Evolutionary conservation across 768 basidiomycete genomes (phyloP), one percentile per base, ranked within the genome.

Genomic region (Tricholoma matsutake): DNA sequence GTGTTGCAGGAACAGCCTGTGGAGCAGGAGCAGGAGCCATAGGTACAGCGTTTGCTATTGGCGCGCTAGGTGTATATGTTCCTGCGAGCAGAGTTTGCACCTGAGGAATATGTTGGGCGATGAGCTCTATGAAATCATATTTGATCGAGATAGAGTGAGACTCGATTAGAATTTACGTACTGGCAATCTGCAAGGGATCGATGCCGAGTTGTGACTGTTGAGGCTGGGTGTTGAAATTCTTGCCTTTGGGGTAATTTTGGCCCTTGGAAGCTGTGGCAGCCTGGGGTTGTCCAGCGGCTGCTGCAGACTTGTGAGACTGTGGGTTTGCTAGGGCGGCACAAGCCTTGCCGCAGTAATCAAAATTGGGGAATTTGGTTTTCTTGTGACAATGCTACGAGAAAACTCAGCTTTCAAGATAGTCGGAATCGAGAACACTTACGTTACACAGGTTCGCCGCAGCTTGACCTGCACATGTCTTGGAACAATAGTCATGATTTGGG

Each of bases 281-380:
- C 32, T 56, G 57, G 6, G 41, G 11, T 34, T 45, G 53, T 25
- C 28, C 31, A 37, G 47, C 32, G 20, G 59, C 63, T 16, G 61
- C 45, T 6, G 63, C 53, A 41, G 60, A 22, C 25, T 66, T 71
- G 4, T 68, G 70, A n/a, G 63, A 65, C 57, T 56, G 58, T 10
- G 73, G 67, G 31, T 71, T 73, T 20, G 85, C 86, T 54, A 78
- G 61, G 14, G 78, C 69, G 16, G 85, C 86, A 65, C 87, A 88
- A 57, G 81, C 84, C 77, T 86, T 84, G 58, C 87, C 84, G 61
- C 87, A 88, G 65, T 79, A 88, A 55, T 83, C 81, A 64, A 84
- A 83, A 63, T 75, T 79, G 64, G 78, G 81, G 65, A 80, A 84
- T 70, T 86, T 88, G 4, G 85, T 83, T 61, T 82, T 84, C 67